Base-by-base conservation (phyloP, 2,329 filamentous ascomycete species). In the Xenoacremonium recifei region DNA sequence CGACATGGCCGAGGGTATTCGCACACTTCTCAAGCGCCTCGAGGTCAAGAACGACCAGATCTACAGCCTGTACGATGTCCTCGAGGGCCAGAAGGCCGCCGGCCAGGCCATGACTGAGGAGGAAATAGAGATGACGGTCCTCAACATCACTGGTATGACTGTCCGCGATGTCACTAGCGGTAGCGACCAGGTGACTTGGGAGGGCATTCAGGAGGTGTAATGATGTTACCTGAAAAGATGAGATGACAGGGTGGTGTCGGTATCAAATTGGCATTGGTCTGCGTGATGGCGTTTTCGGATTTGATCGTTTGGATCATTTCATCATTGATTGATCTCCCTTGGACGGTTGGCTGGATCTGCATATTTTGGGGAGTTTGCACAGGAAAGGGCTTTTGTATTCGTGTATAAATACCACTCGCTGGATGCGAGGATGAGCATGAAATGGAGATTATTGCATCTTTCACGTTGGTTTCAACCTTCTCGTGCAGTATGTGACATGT, bases 31-130 rank as follows among this genome's bases (percentile, higher is more conserved):
- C 31, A 74, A 75, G 47, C 75, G 78, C 39, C 78, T 89, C 18
- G 85, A 90, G 56, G 75, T 77, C 57, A 89, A 91, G 65, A 81
- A 82, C 19, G 84, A 87, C 47, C 86, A 91, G 63, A 83, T 95
- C 31, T 95, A 95, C 66, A 78, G 80, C 31, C 72, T 95, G 12
- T 88, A 91, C 54, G 89, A 95, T 61, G 88, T 93, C 1, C 72
- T 93, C 1, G 88, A 92, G 64, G 87, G 85, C 5, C 87, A 91
- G 61, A 88, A 86, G 67, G 72, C 73, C 23, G 74, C 75, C 3
- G 81, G 81, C 0, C 77, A 80, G 56, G 72, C 76, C 49, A 83
- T 86, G 75, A 77, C 71, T 1, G 75, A 79, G 51, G 76, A 80
- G 16, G 76, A 82, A 54, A 70, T 84, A 32, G 82, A 86, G 54